Evolutionary conservation across 1,284 basidiomycete species (phyloP), one percentile per base, ranked within the genome.

Genomic region (Boletus mariae): DNA sequence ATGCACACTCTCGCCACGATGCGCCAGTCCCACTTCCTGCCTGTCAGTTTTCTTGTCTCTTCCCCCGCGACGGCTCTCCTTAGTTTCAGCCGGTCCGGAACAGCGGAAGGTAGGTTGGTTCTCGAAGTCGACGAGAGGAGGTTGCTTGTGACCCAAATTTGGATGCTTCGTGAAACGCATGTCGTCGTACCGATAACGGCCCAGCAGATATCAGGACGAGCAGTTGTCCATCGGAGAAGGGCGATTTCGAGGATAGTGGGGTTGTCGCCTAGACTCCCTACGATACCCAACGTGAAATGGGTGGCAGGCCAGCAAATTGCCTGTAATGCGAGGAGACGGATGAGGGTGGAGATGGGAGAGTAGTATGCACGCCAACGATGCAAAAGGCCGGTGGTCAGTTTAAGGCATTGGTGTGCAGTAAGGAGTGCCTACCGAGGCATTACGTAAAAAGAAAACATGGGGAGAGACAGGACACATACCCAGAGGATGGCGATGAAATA

Each of bases 291-390:
- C 1, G 87, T 91, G 34, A 89, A 68, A 55, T 91, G 87, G 7
- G 91, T 92, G 9, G 90, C 85, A 2, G 90, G 90, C 91, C 92
- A 94, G 68, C 90, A 89, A 55, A 93, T 92, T 8, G 88, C 87
- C 70, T 94, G 91, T 1, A 94, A 74, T 0, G 87, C 90, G 45
- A 93, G 78, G 3, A 94, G 82, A 10, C 91, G 84, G 61, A 94
- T 88, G 50, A 94, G 80, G 3, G 91, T 89, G 2, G 91, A 79
- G 26, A 90, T 71, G 1, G 89, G 85, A 0, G 87, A 80, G 62
- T 94, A 94, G 71, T 93, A 92, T 0, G 87, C 77, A 37, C 82
- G 78, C 91, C 91, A 94, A 42, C 91, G 82, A 17, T 81, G 82
- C 37, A 92, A 75, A 1, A 94, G 80, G 20, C 92, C 88, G 0